Evolutionary conservation across 345 rosid species (phyloP).

Genomic region (Gossypium ekmanianum): DNA sequence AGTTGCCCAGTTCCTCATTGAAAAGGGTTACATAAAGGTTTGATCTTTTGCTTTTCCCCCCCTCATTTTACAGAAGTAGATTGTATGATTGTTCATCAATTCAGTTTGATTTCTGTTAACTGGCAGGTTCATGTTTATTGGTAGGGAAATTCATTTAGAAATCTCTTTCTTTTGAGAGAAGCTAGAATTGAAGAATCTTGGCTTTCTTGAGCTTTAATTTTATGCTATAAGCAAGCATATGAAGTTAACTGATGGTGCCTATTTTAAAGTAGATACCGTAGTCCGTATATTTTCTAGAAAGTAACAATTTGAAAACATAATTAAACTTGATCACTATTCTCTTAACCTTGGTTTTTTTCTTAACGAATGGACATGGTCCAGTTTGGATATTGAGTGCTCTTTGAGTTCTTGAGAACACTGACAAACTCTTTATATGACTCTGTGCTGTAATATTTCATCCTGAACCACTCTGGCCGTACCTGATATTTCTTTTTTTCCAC

Average conservation of each 20-base stretch:
- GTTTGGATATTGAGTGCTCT: background rate
- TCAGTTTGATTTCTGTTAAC: background rate
- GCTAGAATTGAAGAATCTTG: background rate
- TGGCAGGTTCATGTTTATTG: background rate
- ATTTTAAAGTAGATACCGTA: background rate
- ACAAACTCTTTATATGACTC: background rate
- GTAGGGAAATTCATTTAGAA: background rate
- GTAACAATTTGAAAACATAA: background rate
- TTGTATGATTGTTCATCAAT: background rate
- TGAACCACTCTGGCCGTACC: background rate
- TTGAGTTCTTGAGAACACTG: background rate
- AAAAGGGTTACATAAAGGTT: conserved; percentile 91
- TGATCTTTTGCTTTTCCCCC: background rate
- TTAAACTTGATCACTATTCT: background rate
- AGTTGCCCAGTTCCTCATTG: conserved; percentile 76
- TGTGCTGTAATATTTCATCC: background rate
- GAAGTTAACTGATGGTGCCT: background rate
- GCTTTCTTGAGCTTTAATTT: conserved; percentile 1
- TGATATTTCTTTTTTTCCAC: background rate
- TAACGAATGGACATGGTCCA: background rate
- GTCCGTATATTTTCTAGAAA: background rate
- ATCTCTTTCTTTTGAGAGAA: background rate
- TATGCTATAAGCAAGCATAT: background rate
- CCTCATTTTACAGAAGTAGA: background rate
- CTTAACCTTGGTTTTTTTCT: background rate